Base-by-base conservation (phyloP, 177 flowering plant species). In the Vitis hybrid region DNA sequence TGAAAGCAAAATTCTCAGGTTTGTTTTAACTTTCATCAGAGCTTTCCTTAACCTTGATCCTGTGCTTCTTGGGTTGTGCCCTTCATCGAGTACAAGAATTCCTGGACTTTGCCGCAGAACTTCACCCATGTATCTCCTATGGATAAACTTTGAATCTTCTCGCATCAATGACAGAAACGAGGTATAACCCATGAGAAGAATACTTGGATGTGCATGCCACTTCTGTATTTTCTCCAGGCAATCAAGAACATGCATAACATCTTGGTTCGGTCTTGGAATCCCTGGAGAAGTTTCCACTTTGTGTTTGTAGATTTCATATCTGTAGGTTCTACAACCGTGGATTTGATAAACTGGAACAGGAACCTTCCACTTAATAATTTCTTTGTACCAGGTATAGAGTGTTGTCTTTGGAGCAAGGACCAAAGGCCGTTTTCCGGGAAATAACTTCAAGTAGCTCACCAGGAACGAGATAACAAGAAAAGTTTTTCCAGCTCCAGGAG, bases 401-500 rank as follows among this genome's bases (percentile, higher is more conserved):
- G 95, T 89, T 32, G 97, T 89, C 71, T 93, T 96, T 55, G 99
- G 99, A 60, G 94, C 98, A 68, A 96, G 91, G 64, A 96, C 88
- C 49, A 93, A 76, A 12, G 98, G 98, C 34, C 94, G 76, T 69
- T 81, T 84, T 58, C 87, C 86, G 0, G 98, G 99, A 76, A 88
- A 96, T 39, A 96, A 66, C 68, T 83, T 93, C 79, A 96, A 77
- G 85, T 85, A 92, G 81, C 98, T 92, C 14, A 80, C 85, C 18
- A 96, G 95, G 77, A 96, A 96, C 5, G 98, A 84, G 14, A 93
- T 92, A 15, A 92, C 82, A 39, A 92, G 92, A 62, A 93, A 80
- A 12, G 97, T 91, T 76, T 93, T 96, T 26, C 99, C 99, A 13
- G 99, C 89, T 57, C 99, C 98, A 11, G 99, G 98, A 62, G 98